phyloP scores from a whole-genome alignment of 2,329 filamentous ascomycete species.

The Sporothrix globosa region DNA sequence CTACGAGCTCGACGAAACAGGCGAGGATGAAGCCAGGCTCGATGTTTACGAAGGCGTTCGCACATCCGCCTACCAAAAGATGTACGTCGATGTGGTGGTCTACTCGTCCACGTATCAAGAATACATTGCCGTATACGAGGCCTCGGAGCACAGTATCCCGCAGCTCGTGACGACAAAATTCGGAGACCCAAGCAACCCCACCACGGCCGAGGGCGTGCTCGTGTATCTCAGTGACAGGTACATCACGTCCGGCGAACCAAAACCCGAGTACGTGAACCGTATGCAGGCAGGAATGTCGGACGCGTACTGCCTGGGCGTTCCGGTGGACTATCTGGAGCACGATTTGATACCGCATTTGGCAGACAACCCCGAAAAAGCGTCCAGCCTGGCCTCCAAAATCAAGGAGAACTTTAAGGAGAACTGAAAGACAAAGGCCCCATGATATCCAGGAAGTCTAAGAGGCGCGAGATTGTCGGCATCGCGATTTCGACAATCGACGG shows the following conservation, averaged over 20 bases:
- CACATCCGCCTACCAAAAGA: constrained; percentile 47
- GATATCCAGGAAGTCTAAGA: too few species aligned
- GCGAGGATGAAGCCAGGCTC: constrained; percentile 45
- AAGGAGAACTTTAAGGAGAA: too few species aligned
- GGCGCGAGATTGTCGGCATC: too few species aligned
- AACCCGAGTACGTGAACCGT: constrained; percentile 48
- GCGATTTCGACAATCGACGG: too few species aligned
- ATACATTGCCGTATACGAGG: neutral
- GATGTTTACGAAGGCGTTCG: constrained; percentile 50
- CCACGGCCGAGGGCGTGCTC: constrained; percentile 44
- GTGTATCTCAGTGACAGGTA: constrained; percentile 47
- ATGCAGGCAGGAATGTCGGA: constrained; percentile 47
- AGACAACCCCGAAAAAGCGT: neutral
- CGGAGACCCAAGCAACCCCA: neutral
- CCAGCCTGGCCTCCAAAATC: too few species aligned
- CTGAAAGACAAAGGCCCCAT: too few species aligned
- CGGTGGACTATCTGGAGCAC: neutral
- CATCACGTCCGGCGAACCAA: constrained; percentile 44
- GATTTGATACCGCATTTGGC: neutral
- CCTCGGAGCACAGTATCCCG: too few species aligned
- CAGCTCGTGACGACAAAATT: too few species aligned
- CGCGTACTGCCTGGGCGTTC: constrained; percentile 43
- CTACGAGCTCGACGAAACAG: constrained; percentile 45
- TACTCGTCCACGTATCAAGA: constrained; percentile 9
- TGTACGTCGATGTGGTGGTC: constrained; percentile 32